Percentiles rank a stretch among this genome's conserved stretches.
Conservation (phyloP, 495 filamentous ascomycete species). For the Trichoderma erinaceum region DNA sequence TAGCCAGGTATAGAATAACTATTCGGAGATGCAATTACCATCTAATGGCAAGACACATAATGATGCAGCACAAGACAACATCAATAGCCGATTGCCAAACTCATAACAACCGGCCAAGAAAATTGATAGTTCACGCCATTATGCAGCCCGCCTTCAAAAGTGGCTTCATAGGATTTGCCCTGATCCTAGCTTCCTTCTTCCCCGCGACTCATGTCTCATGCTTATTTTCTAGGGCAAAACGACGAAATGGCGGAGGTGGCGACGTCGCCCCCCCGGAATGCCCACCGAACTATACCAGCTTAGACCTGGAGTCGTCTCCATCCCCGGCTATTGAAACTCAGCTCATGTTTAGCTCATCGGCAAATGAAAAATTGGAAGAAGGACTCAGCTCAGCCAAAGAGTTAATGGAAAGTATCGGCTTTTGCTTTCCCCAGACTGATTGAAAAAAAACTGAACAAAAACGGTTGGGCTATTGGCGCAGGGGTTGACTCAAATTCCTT, state of each 20-base stretch:
- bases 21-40: neutral
- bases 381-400: neutral
- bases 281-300: neutral
- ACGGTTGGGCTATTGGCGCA: neutral
- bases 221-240: neutral
- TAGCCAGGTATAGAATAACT: neutral
- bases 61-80: neutral
- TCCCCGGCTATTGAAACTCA: neutral
- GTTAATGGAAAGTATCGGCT: neutral
- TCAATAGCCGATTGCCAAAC: neutral
- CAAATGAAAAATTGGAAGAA: neutral
- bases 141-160: neutral
- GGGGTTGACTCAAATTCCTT: neutral
- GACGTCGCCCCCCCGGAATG: neutral
- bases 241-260: neutral
- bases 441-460: neutral
- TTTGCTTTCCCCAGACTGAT: neutral
- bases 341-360: neutral
- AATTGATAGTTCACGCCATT: neutral
- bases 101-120: neutral
- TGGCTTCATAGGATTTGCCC: neutral
- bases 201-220: neutral
- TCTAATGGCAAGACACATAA: neutral
- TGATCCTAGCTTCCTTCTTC: neutral
- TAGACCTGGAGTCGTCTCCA: neutral